phyloP scores from a whole-genome alignment of 2,329 filamentous ascomycete species.

The Fusarium sp. region DNA sequence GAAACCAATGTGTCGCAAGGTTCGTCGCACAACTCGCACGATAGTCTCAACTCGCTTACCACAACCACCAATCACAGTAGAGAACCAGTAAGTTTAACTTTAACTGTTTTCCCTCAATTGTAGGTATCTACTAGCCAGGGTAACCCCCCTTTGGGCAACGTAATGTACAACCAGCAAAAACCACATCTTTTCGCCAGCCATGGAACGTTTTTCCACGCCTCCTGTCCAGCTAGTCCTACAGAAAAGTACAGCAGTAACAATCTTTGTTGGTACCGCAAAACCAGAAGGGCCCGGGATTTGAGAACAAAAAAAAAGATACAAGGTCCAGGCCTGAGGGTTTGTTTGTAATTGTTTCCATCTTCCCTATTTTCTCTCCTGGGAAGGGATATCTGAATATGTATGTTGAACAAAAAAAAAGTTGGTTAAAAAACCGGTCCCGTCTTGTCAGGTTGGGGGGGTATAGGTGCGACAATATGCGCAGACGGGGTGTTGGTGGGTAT shows the following conservation, averaged over 20 bases:
- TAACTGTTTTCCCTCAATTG: slow-evolving; percentile 44
- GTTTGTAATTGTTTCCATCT: slow-evolving; percentile 34
- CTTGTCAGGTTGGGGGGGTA: slow-evolving; percentile 38
- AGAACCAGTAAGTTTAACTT: slow-evolving; percentile 22
- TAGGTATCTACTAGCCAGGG: slow-evolving; percentile 41
- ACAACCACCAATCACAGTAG: neutral
- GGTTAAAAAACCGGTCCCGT: slow-evolving; percentile 24
- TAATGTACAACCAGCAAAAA: slow-evolving; percentile 42
- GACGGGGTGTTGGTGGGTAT: slow-evolving; percentile 33
- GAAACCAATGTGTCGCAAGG: neutral
- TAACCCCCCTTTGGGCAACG: slow-evolving; percentile 17
- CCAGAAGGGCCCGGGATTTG: slow-evolving; percentile 31
- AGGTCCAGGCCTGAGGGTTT: slow-evolving; percentile 35
- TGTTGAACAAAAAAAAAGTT: slow-evolving; percentile 37
- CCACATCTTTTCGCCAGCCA: slow-evolving; percentile 29
- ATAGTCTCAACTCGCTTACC: neutral
- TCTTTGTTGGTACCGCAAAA: slow-evolving; percentile 39
- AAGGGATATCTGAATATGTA: slow-evolving; percentile 38
- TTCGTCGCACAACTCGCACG: neutral
- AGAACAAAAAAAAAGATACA: slow-evolving; percentile 26
- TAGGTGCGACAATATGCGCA: slow-evolving; percentile 43
- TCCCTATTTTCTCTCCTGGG: slow-evolving; percentile 23
- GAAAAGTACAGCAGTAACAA: slow-evolving; percentile 39
- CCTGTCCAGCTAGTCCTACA: slow-evolving; percentile 42
- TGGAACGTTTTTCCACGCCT: slow-evolving; percentile 22